These are phyloP conservation scores for Cladophialophora exuberans DNA, from an alignment of 2,329 filamentous ascomycete species.

Conservation along the genomic window DNA sequence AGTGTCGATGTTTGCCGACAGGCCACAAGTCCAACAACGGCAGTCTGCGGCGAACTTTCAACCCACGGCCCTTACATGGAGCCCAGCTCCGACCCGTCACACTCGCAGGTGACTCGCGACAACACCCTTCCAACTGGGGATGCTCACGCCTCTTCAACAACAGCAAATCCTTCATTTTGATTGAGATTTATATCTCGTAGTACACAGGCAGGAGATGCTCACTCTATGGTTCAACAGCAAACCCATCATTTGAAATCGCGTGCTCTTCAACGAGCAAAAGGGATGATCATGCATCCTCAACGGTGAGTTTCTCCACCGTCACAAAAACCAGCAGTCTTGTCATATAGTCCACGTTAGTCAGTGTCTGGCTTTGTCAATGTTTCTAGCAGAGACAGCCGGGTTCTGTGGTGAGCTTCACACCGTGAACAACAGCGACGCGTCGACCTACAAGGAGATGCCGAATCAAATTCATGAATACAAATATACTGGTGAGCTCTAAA, in stretches of 20 bases:
- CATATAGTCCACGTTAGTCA: slow-evolving; percentile 24
- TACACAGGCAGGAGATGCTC: slow-evolving; percentile 17
- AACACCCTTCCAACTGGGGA: slow-evolving; percentile 10
- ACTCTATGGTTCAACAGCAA: slow-evolving; percentile 20
- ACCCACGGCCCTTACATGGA: too few relatives aligned
- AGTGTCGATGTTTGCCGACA: background rate
- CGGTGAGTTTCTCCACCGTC: slow-evolving; percentile 31
- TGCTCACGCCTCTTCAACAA: slow-evolving; percentile 28
- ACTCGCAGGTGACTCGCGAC: too few relatives aligned
- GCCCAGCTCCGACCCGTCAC: too few relatives aligned
- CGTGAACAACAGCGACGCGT: slow-evolving; percentile 23
- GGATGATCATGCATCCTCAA: slow-evolving; percentile 8
- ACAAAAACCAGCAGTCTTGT: slow-evolving; percentile 28
- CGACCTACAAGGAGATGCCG: slow-evolving; percentile 15
- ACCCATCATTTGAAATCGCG: background rate
- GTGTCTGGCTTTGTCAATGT: background rate
- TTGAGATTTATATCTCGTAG: slow-evolving; percentile 2
- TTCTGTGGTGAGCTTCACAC: slow-evolving; percentile 24
- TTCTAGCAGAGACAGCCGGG: background rate
- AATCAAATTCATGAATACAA: slow-evolving; percentile 10
- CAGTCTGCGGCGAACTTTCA: slow-evolving; percentile 4
- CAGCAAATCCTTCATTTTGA: slow-evolving; percentile 24
- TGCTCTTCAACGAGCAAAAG: background rate
- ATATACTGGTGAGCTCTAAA: slow-evolving; percentile 20
- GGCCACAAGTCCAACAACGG: background rate